A percentile compares a stretch with the other conserved stretches of the same genome.
Evolutionary conservation across 768 basidiomycete genomes (phyloP).

Genomic region (Epithele typhae): DNA sequence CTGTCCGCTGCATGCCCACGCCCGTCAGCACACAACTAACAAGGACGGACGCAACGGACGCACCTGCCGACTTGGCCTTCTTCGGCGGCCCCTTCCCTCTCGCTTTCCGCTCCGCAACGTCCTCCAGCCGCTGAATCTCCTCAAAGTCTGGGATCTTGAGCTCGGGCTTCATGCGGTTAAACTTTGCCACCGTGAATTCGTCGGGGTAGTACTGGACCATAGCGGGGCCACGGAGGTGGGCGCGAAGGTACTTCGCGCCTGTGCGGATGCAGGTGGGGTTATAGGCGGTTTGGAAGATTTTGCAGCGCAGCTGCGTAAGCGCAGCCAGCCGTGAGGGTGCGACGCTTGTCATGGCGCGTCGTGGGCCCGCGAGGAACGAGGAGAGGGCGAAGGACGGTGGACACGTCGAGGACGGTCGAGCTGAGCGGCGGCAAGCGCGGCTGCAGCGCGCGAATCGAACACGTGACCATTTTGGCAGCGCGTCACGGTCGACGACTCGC

Average conservation of each 20-base stretch:
- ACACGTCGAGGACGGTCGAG: too few relatives aligned
- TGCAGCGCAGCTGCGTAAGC: constrained; percentile 60
- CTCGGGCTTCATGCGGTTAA: constrained; percentile 37
- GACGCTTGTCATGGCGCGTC: constrained; percentile 28
- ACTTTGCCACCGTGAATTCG: constrained; percentile 49
- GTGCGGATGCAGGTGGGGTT: constrained; percentile 81
- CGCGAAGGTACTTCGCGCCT: constrained; percentile 88
- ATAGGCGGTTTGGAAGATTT: constrained; percentile 83
- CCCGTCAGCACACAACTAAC: background rate
- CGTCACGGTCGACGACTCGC: too few relatives aligned
- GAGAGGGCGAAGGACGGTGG: too few relatives aligned
- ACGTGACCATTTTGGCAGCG: too few relatives aligned
- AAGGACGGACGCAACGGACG: constrained; percentile 27
- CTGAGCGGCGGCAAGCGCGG: too few relatives aligned
- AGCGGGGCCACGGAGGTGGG: constrained; percentile 77
- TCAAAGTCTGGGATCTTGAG: constrained; percentile 53
- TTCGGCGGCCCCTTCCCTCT: constrained; percentile 83
- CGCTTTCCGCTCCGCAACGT: constrained; percentile 61
- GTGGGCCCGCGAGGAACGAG: too few relatives aligned
- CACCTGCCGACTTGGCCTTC: constrained; percentile 71
- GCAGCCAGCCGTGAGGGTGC: constrained; percentile 49
- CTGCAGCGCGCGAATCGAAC: too few relatives aligned
- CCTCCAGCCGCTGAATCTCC: constrained; percentile 64
- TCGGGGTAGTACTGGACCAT: constrained; percentile 83
- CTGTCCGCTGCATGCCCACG: constrained; percentile 36